phyloP scores from a whole-genome alignment of 2,329 filamentous ascomycete genomes.

The Talaromyces sp. region DNA sequence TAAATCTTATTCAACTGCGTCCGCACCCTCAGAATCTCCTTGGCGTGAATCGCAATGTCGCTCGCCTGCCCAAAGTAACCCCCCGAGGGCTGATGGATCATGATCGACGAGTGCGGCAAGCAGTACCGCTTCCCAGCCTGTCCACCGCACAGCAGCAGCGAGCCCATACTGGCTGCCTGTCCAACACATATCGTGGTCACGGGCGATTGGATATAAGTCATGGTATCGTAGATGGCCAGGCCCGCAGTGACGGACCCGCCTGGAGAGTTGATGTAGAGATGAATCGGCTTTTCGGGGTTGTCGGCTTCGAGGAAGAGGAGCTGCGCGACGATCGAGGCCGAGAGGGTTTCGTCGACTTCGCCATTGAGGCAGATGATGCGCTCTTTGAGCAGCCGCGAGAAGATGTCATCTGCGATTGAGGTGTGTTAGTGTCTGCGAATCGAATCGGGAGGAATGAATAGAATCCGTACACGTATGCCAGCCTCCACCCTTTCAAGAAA shows the following conservation, averaged over 20 bases:
- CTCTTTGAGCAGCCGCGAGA: constrained; percentile 77
- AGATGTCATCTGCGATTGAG: constrained; percentile 63
- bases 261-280: constrained; percentile 95
- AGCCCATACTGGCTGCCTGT: constrained; percentile 92
- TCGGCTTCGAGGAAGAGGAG: constrained; percentile 97
- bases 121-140: constrained; percentile 79
- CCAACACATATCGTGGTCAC: constrained; percentile 94
- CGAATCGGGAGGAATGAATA: constrained; percentile 17
- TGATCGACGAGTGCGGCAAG: constrained; percentile 88
- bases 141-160: constrained; percentile 79
- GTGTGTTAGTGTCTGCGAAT: constrained; percentile 1
- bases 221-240: constrained; percentile 94
- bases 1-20: constrained; percentile 89
- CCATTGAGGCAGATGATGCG: constrained; percentile 93
- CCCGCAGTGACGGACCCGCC: constrained; percentile 85
- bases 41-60: constrained; percentile 95
- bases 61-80: constrained; percentile 62
- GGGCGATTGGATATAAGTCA: constrained; percentile 91
- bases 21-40: constrained; percentile 85
- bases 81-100: constrained; percentile 94
- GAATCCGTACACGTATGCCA: constrained; percentile 67
- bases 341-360: constrained; percentile 81
- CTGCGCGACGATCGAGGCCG: constrained; percentile 91
- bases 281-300: constrained; percentile 88
- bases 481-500: constrained; percentile 58